These are phyloP conservation scores for Phyllostachys edulis DNA, from an alignment of 176 grass and related monocot species.

Conservation along the genomic window DNA sequence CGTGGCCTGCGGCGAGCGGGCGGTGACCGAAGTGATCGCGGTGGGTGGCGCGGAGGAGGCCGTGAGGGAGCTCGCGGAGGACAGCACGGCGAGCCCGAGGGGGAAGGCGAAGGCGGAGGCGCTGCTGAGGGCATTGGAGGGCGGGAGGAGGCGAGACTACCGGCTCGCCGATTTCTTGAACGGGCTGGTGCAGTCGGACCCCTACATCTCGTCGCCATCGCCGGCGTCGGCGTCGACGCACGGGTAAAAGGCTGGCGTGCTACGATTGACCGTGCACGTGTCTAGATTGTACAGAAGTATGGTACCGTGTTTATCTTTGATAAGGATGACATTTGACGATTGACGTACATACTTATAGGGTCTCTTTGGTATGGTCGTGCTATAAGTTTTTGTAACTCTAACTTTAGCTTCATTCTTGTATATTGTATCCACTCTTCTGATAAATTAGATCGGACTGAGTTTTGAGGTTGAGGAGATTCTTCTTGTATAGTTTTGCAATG, in stretches of 20 bases:
- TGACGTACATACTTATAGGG: slow-evolving; percentile 20
- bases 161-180: slow-evolving; percentile 48
- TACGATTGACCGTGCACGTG: not conserved
- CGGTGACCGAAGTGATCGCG: slow-evolving; percentile 45
- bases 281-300: not conserved
- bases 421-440: too few species aligned
- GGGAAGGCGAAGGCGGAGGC: slow-evolving; percentile 77
- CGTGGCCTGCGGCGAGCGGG: slow-evolving; percentile 60
- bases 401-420: too few species aligned
- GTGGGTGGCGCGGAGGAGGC: slow-evolving; percentile 51
- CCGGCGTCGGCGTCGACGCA: slow-evolving; percentile 44
- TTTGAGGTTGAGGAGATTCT: too few species aligned
- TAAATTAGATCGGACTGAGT: too few species aligned
- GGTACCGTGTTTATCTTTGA: not conserved
- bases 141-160: slow-evolving; percentile 2
- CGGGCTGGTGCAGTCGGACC: slow-evolving; percentile 44
- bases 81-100: slow-evolving; percentile 41
- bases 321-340: not conserved
- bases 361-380: too few species aligned
- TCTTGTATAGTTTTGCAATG: too few species aligned
- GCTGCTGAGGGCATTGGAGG: slow-evolving; percentile 55
- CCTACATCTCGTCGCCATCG: slow-evolving; percentile 52
- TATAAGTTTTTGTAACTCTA: too few species aligned
- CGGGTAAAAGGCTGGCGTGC: slow-evolving; percentile 13
- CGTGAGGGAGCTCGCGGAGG: slow-evolving; percentile 53